phyloP scores from a whole-genome alignment of 139 green algal species.

The Trebouxia sp. region DNA sequence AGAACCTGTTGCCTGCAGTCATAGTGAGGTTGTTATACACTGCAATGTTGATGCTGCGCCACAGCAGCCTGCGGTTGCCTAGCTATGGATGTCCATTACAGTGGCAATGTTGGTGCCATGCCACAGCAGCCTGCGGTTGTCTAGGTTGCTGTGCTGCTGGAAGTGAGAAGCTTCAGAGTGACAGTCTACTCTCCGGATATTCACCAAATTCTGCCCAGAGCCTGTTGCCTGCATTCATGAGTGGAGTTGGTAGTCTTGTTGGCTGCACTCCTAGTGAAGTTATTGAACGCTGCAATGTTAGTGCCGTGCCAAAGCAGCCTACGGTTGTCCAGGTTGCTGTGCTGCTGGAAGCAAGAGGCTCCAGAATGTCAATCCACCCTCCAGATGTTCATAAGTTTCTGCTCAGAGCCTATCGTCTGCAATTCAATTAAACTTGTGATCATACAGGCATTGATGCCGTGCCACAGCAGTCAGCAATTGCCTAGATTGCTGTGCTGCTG shows the following conservation, averaged over 20 bases:
- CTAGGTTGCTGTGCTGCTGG: slow-evolving; percentile 15
- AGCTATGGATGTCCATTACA: too few relatives aligned
- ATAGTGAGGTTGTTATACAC: neutral
- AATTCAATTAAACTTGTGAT: neutral
- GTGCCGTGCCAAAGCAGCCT: slow-evolving; percentile 49
- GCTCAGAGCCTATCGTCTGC: neutral
- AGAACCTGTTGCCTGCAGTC: neutral
- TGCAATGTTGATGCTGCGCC: too few relatives aligned
- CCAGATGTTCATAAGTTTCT: slow-evolving; percentile 36
- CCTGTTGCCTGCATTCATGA: slow-evolving; percentile 10
- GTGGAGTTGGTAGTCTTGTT: neutral
- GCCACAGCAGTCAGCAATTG: too few relatives aligned
- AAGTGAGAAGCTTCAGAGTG: slow-evolving; percentile 26
- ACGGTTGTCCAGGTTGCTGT: slow-evolving; percentile 34
- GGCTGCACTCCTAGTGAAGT: neutral
- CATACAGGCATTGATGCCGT: too few relatives aligned
- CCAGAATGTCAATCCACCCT: slow-evolving; percentile 28
- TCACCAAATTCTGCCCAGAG: slow-evolving; percentile 23
- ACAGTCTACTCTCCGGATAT: slow-evolving; percentile 36
- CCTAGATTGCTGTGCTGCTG: too few relatives aligned
- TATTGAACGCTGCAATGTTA: too few relatives aligned
- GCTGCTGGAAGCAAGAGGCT: slow-evolving; percentile 3
- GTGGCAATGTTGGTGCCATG: slow-evolving; percentile 50
- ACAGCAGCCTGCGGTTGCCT: too few relatives aligned
- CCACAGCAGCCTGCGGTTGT: slow-evolving; percentile 45